Percentiles rank a stretch among this genome's conserved stretches.
Evolutionary conservation across 257 asterid species (phyloP).

Genomic region (Solanum gracilifrons): DNA sequence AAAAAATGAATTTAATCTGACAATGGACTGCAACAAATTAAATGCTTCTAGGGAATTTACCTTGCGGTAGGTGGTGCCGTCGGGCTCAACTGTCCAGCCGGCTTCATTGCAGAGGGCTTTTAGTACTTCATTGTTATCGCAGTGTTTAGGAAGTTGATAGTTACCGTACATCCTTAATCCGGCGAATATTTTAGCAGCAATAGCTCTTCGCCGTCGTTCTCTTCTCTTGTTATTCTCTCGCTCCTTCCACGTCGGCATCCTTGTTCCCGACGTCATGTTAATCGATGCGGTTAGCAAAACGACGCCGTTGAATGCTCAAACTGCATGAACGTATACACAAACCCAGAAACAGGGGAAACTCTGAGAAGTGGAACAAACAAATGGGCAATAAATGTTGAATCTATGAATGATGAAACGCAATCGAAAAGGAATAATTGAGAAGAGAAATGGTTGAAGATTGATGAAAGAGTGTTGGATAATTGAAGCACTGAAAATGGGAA

Average conservation of each 20-base stretch:
- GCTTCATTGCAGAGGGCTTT: slow-evolving; percentile 67
- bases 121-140: slow-evolving; percentile 74
- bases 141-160: slow-evolving; percentile 56
- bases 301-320: not conserved
- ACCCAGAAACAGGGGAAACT: not conserved
- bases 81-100: slow-evolving; percentile 65
- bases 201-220: slow-evolving; percentile 62
- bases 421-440: not conserved
- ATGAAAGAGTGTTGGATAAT: not conserved
- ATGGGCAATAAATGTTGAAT: not conserved
- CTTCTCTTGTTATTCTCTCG: slow-evolving; percentile 72
- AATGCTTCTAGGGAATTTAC: slow-evolving; percentile 6
- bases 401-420: not conserved
- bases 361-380: not conserved
- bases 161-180: slow-evolving; percentile 64
- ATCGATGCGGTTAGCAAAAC: not conserved
- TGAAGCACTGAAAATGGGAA: not conserved
- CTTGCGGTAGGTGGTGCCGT: slow-evolving; percentile 70
- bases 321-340: not conserved
- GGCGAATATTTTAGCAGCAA: slow-evolving; percentile 59
- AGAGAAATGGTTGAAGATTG: not conserved
- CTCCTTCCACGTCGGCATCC: slow-evolving; percentile 72
- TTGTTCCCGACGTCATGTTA: slow-evolving; percentile 37
- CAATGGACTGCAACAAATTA: not conserved
- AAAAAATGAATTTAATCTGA: not conserved